A percentile compares a stretch with the other conserved stretches of the same genome.
Conservation (phyloP, 345 rosid species). For the Microcos paniculata region DNA sequence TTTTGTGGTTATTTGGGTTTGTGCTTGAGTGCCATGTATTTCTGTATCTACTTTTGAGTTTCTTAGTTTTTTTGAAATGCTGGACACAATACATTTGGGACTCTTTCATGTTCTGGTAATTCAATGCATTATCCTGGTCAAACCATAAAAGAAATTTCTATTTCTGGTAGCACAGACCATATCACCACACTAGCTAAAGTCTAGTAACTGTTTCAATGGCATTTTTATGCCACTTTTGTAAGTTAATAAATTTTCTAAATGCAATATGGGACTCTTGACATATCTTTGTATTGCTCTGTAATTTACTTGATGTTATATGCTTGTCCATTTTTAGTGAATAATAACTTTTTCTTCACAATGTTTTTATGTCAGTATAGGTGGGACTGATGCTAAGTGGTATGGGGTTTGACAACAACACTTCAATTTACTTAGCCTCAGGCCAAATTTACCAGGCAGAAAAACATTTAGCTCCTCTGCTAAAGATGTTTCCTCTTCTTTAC, state of each 20-base stretch:
- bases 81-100: not conserved
- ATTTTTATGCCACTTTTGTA: not conserved
- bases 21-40: not conserved
- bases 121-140: not conserved
- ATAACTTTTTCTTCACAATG: constrained; percentile 23
- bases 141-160: constrained; percentile 1
- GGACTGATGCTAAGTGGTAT: constrained; percentile 96
- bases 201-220: not conserved
- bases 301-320: not conserved
- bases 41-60: not conserved
- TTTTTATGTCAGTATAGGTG: constrained; percentile 75
- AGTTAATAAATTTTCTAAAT: not conserved
- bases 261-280: not conserved
- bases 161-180: not conserved
- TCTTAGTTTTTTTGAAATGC: constrained; percentile 6
- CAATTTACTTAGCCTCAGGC: constrained; percentile 88
- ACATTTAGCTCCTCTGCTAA: constrained; percentile 62
- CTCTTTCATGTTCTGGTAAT: not conserved
- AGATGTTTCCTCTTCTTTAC: constrained; percentile 88
- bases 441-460: constrained; percentile 64
- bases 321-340: constrained; percentile 14
- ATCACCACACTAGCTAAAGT: not conserved
- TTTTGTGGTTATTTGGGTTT: too few species aligned
- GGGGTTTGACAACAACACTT: constrained; percentile 88
- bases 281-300: not conserved